Percentiles rank a stretch among this genome's conserved stretches.
Evolutionary conservation across 2,329 filamentous ascomycete genomes (phyloP).

Genomic region (Penicillium sp.): DNA sequence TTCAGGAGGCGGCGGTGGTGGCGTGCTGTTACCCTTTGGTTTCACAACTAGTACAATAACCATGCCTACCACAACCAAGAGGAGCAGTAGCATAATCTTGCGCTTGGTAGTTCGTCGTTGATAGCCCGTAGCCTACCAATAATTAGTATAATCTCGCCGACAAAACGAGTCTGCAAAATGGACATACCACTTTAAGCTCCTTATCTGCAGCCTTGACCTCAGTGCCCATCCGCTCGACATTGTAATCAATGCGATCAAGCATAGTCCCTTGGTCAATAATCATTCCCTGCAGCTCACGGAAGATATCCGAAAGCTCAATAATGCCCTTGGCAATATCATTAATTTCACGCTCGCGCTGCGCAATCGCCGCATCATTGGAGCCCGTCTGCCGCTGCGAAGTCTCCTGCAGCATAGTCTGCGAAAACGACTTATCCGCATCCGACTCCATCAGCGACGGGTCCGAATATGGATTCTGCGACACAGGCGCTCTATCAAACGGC

Average conservation of each 20-base stretch:
- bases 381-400: slow-evolving; percentile 59
- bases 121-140: slow-evolving; percentile 70
- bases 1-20: slow-evolving; percentile 24
- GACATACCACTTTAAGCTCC: slow-evolving; percentile 73
- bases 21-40: slow-evolving; percentile 56
- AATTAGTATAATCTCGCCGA: not conserved
- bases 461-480: slow-evolving; percentile 66
- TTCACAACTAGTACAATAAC: slow-evolving; percentile 83
- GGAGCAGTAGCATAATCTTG: slow-evolving; percentile 86
- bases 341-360: slow-evolving; percentile 92
- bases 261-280: slow-evolving; percentile 90
- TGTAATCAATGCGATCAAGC: slow-evolving; percentile 95
- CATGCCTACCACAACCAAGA: slow-evolving; percentile 80
- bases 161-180: not conserved
- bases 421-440: slow-evolving; percentile 88
- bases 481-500: slow-evolving; percentile 52
- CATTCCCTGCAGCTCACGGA: slow-evolving; percentile 94
- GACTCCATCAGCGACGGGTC: slow-evolving; percentile 91
- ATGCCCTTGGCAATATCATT: slow-evolving; percentile 98
- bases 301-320: slow-evolving; percentile 94
- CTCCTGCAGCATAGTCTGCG: slow-evolving; percentile 82
- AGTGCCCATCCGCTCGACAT: slow-evolving; percentile 91
- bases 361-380: slow-evolving; percentile 80
- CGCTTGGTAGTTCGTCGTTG: slow-evolving; percentile 86
- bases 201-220: slow-evolving; percentile 93